Conservation (phyloP, 768 basidiomycete genomes). For the Lentinula edodes region DNA sequence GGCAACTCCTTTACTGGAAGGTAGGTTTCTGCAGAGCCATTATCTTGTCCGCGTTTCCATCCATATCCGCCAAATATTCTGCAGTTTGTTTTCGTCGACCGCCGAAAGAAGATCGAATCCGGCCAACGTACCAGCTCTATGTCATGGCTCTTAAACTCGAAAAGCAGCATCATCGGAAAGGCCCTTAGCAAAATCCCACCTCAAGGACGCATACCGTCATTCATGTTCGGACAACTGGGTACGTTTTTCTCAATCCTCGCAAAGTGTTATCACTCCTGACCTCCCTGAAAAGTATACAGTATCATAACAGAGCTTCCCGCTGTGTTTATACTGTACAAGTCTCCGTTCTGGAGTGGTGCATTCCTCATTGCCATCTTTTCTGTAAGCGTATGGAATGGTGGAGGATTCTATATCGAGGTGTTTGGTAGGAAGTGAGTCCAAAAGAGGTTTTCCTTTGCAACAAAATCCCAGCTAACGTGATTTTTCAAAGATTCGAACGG, state of each 20-base stretch:
- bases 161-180: slow-evolving; percentile 77
- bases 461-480: neutral
- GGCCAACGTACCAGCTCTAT: slow-evolving; percentile 90
- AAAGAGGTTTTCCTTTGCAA: neutral
- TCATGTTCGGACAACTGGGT: slow-evolving; percentile 86
- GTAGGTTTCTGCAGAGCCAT: slow-evolving; percentile 21
- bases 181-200: slow-evolving; percentile 55
- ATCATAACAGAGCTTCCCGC: slow-evolving; percentile 84
- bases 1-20: slow-evolving; percentile 96
- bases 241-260: slow-evolving; percentile 3
- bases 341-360: slow-evolving; percentile 68
- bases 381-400: slow-evolving; percentile 94
- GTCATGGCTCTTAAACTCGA: slow-evolving; percentile 83
- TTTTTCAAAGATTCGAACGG: slow-evolving; percentile 72
- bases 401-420: slow-evolving; percentile 93
- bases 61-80: neutral
- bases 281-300: slow-evolving; percentile 56
- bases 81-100: slow-evolving; percentile 82
- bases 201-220: slow-evolving; percentile 58
- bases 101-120: slow-evolving; percentile 84
- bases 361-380: slow-evolving; percentile 80
- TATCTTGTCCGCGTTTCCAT: neutral
- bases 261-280: neutral
- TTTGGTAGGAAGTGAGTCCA: slow-evolving; percentile 87
- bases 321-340: slow-evolving; percentile 78